Conservation (phyloP, 2,329 filamentous ascomycete genomes). For the Fusarium mundagurra region DNA sequence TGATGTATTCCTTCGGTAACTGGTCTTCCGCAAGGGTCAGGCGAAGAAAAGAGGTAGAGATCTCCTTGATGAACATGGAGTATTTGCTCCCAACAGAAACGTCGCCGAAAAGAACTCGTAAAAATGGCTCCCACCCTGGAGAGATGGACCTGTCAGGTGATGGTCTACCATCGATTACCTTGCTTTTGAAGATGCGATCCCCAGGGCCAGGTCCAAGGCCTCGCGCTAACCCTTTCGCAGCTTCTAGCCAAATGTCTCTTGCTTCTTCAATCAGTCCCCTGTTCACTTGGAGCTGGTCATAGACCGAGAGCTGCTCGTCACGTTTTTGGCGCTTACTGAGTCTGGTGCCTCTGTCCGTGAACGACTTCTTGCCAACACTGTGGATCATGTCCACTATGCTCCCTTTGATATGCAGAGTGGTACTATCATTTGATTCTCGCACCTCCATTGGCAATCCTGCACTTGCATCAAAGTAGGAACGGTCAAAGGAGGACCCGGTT, state of each 20-base stretch:
- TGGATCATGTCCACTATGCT: neutral
- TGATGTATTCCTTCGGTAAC: fast-evolving
- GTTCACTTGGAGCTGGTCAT: fast-evolving
- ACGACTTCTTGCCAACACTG: neutral
- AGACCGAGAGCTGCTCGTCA: fast-evolving
- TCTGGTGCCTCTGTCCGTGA: fast-evolving
- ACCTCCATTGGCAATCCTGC: fast-evolving
- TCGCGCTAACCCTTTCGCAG: fast-evolving
- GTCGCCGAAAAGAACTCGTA: fast-evolving
- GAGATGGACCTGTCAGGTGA: neutral
- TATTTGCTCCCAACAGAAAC: fast-evolving
- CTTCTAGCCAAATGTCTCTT: neutral
- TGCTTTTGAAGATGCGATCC: neutral
- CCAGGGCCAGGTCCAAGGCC: neutral
- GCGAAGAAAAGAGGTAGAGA: neutral
- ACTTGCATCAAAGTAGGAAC: neutral
- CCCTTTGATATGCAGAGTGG: fast-evolving
- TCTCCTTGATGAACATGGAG: fast-evolving
- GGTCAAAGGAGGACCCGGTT: fast-evolving
- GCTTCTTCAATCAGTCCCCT: neutral
- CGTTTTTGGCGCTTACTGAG: fast-evolving
- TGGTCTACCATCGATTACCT: neutral
- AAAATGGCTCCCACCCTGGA: fast-evolving
- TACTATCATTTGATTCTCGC: fast-evolving
- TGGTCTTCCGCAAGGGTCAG: neutral